Conservation (phyloP, 345 rosid genomes). For the Leavenworthia alabamica region DNA sequence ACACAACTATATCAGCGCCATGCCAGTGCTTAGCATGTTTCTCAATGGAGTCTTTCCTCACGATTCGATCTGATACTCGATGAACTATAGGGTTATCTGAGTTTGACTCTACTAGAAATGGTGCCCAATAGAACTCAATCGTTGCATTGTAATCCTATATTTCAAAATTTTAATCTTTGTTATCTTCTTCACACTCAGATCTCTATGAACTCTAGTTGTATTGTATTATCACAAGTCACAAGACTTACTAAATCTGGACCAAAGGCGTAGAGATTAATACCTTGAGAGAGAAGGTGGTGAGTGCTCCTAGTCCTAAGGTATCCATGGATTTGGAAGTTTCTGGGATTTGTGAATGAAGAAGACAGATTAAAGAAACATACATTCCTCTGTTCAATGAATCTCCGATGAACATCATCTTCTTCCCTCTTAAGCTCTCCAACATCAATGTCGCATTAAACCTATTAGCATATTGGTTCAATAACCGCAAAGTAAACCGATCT, state of each 20-base stretch:
- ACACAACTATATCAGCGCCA: conserved; percentile 69
- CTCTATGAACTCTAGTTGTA: not conserved
- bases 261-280: conserved; percentile 22
- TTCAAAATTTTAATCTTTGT: not conserved
- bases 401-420: conserved; percentile 86
- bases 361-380: conserved; percentile 74
- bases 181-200: conserved; percentile 1
- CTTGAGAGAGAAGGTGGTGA: conserved; percentile 74
- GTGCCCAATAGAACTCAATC: conserved; percentile 93
- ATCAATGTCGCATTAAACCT: conserved; percentile 79
- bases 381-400: conserved; percentile 90
- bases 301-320: conserved; percentile 54
- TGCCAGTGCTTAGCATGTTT: conserved; percentile 80
- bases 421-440: conserved; percentile 76
- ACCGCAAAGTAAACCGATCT: not conserved
- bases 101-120: conserved; percentile 85
- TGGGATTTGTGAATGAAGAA: conserved; percentile 71
- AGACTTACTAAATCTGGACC: conserved; percentile 11
- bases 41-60: conserved; percentile 64
- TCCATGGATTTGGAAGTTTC: conserved; percentile 69
- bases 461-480: conserved; percentile 12
- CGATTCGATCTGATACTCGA: conserved; percentile 64
- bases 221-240: not conserved
- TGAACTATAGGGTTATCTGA: conserved; percentile 71
- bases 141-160: conserved; percentile 75